phyloP scores from a whole-genome alignment of 2,329 filamentous ascomycete genomes.

The Byssothecium circinans region DNA sequence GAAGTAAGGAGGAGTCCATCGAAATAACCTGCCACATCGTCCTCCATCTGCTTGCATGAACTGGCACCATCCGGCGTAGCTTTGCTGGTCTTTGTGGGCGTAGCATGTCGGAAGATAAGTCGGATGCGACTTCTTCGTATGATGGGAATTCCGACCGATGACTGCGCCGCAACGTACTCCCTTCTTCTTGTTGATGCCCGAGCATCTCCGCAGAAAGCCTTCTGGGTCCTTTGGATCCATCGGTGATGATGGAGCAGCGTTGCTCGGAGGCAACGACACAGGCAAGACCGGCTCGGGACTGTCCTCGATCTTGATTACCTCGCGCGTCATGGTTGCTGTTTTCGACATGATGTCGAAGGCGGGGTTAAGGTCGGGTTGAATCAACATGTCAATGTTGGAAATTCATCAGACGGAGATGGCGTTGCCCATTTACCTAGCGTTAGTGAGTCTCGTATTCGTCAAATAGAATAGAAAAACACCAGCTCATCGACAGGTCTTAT shows the following conservation, averaged over 20 bases:
- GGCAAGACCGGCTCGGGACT: conserved; percentile 15
- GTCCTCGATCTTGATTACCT: conserved; percentile 16
- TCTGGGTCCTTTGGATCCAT: conserved; percentile 31
- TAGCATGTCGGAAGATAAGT: conserved; percentile 33
- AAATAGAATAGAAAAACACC: background rate
- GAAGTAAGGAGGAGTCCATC: conserved; percentile 33
- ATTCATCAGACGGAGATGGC: background rate
- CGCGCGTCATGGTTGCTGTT: background rate
- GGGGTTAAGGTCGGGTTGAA: background rate
- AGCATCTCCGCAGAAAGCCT: conserved; percentile 29
- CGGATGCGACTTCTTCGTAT: conserved; percentile 13
- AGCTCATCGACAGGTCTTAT: background rate
- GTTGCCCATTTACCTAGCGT: background rate
- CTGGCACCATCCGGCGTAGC: conserved; percentile 31
- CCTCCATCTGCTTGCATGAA: conserved; percentile 18
- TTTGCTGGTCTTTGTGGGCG: conserved; percentile 31
- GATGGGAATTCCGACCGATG: conserved; percentile 26
- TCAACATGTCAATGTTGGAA: background rate
- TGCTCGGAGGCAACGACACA: background rate
- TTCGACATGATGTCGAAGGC: background rate
- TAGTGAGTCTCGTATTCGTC: background rate
- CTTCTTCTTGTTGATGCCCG: conserved; percentile 32
- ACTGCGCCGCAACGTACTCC: conserved; percentile 20
- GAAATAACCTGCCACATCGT: conserved; percentile 29
- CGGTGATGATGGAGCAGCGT: conserved; percentile 10